Evolutionary conservation across 2,329 filamentous ascomycete species (phyloP).

Genomic region (Trichophyton mentagrophytes): DNA sequence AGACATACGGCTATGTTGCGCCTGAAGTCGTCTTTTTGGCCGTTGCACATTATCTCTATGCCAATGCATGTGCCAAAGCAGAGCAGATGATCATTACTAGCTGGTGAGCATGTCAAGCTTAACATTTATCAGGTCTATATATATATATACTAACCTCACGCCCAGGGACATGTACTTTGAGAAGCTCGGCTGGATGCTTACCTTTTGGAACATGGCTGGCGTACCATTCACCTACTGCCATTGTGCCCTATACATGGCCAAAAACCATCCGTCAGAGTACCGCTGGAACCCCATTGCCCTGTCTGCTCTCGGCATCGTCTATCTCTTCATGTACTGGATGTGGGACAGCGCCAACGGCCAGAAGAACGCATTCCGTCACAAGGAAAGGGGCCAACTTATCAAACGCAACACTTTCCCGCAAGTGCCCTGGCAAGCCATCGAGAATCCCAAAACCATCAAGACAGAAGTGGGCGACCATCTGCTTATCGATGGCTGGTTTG

Average conservation of each 20-base stretch:
- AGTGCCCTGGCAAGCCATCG: conserved; percentile 69
- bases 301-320: conserved; percentile 51
- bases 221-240: conserved; percentile 88
- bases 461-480: conserved; percentile 63
- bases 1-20: conserved; percentile 72
- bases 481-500: conserved; percentile 73
- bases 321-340: conserved; percentile 75
- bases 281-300: conserved; percentile 60
- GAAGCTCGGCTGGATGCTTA: conserved; percentile 95
- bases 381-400: conserved; percentile 51
- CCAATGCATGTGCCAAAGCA: conserved; percentile 82
- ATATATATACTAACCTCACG: background rate
- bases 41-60: conserved; percentile 83
- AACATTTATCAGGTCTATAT: background rate
- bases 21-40: conserved; percentile 70
- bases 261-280: conserved; percentile 66
- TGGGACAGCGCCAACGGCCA: conserved; percentile 90
- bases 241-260: conserved; percentile 80
- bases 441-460: conserved; percentile 67
- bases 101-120: conserved; percentile 42
- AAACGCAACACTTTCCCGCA: conserved; percentile 75
- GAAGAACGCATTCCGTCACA: conserved; percentile 80
- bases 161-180: conserved; percentile 84
- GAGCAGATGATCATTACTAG: conserved; percentile 83
- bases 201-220: conserved; percentile 92